These are phyloP conservation scores for Streptanthus diversifolius DNA, from an alignment of 345 rosid species.

Conservation along the genomic window DNA sequence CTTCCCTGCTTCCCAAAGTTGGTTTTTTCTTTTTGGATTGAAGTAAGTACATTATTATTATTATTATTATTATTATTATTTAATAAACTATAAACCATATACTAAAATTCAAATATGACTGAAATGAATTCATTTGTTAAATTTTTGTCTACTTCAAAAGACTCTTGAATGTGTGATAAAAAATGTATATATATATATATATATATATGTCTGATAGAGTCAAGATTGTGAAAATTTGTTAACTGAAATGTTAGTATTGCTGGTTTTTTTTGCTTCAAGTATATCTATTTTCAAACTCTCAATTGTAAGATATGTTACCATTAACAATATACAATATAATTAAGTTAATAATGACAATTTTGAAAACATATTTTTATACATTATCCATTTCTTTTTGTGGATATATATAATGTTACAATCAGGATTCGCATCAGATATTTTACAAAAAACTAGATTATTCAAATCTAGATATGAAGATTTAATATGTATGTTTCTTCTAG, in stretches of 20 bases:
- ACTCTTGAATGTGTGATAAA: neutral
- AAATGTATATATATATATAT: too few relatives aligned
- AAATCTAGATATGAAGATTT: neutral
- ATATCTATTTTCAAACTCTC: neutral
- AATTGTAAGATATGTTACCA: neutral
- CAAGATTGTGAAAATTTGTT: neutral
- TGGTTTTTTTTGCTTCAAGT: neutral
- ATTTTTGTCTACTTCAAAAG: neutral
- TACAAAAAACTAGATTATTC: too few relatives aligned
- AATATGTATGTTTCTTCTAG: neutral
- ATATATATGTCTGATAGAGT: neutral
- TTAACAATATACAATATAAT: neutral
- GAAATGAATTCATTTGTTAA: neutral
- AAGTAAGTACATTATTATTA: neutral
- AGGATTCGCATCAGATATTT: neutral
- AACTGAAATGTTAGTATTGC: neutral
- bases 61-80: neutral
- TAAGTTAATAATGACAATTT: neutral
- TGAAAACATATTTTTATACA: neutral
- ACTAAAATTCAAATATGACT: neutral
- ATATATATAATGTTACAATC: neutral
- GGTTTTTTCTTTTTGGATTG: slow-evolving; percentile 38
- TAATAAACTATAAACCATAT: neutral
- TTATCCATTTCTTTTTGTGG: neutral
- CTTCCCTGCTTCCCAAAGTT: slow-evolving; percentile 38